Evolutionary conservation across 2,329 filamentous ascomycete genomes (phyloP), one percentile per base, ranked within the genome.

Genomic region (Paracamarosporium sp.): DNA sequence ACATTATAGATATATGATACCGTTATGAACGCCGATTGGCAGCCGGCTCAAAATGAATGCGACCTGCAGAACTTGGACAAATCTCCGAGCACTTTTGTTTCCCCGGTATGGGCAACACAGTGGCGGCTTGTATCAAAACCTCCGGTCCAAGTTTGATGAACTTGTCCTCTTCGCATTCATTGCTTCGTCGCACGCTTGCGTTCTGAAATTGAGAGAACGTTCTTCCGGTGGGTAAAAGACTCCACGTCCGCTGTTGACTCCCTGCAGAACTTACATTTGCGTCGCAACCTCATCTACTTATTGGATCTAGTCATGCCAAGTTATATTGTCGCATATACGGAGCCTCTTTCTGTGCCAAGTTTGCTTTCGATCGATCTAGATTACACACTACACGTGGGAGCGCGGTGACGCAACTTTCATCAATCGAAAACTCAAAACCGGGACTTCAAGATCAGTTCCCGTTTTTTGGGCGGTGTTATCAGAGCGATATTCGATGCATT

Each of bases 381-480:
- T 41, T 30, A 33, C n/a, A n/a, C 9, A 12, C 30, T 50, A n/a
- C 33, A 27, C 8, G 11, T 13, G 24, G n/a, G 36, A 11, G 33
- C 47, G 12, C 22, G 27, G 20, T 50, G 47, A 50, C 47, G 33
- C 36, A 40, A 22, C 22, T 33, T 47, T 25, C n/a, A 50, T 50
- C 22, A 38, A 40, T 30, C 36, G 47, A 7, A 50, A 50, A 40
- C 35, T 30, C 27, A 24, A 50, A 25, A 50, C 8, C 31, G 20
- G 33, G n/a, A n/a, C n/a, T n/a, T n/a, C n/a, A n/a, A n/a, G n/a
- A n/a, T n/a, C n/a, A n/a, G n/a, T n/a, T n/a, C n/a, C n/a, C n/a
- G n/a, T n/a, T n/a, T n/a, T n/a, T 12, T 22, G 30, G 30, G 3
- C 30, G 30, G 44, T 35, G 5, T 9, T n/a, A 47, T 47, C 45